Evolutionary conservation across 306 rosid genomes (phyloP), one percentile per base, ranked within the genome.

Genomic region (Styphnolobium japonicum): DNA sequence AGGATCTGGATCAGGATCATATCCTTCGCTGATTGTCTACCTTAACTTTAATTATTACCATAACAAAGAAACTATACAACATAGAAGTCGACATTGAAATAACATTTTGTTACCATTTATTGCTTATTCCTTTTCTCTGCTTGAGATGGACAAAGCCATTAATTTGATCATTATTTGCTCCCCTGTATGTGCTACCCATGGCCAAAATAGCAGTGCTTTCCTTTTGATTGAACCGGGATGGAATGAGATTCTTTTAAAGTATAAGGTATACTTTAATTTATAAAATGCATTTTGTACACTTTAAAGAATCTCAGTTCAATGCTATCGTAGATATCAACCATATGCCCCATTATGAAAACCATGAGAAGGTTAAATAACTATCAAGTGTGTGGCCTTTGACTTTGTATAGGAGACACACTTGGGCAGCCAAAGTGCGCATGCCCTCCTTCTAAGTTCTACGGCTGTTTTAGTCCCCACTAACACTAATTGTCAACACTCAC

Each of bases 381-480:
- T 62, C 11, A 48, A 18, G 27, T 62, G 40, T 57, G n/a, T 67
- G 53, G 45, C 11, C 21, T 75, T 63, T 76, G 81, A 76, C 81
- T 68, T 82, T 37, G 48, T 36, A 52, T n/a, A 10, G 39, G 19
- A 64, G 18, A 57, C 21, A 10, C 25, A 61, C 42, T 65, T 39
- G 45, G 21, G 75, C 39, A 15, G 9, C 27, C 15, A 80, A 80
- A 73, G 76, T 81, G 80, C 70, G 80, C 67, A 52, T 29, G 63
- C 62, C 52, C 53, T 57, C 23, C 27, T 48, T 76, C 49, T 56
- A 65, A 34, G 65, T 10, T 43, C 72, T 29, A 55, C 25, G 42
- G 33, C 60, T 15, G 36, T 33, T 12, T 10, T 33, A 65, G 19
- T 46, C 67, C 56, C 71, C 85, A 81, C 85, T 45, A 3, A 27